Conservation (phyloP, 2,329 filamentous ascomycete species). For the Zalaria sp. region DNA sequence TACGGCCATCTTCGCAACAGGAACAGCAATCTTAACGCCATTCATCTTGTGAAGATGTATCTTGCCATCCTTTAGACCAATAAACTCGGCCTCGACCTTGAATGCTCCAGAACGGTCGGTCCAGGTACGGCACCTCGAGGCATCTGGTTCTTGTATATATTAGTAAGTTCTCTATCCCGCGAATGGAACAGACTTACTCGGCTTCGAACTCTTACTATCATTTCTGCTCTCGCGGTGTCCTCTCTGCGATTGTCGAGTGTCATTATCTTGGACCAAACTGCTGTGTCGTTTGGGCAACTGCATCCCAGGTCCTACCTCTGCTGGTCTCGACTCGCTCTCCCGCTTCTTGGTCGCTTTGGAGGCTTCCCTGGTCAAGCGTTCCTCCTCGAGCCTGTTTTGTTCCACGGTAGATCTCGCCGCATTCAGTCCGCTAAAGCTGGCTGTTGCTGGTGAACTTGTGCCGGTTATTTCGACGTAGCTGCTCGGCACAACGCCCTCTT, state of each 20-base stretch:
- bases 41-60: conserved; percentile 97
- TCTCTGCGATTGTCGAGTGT: conserved; percentile 59
- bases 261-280: conserved; percentile 56
- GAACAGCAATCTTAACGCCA: conserved; percentile 95
- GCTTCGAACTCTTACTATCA: conserved; percentile 50
- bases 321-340: conserved; percentile 36
- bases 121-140: conserved; percentile 75
- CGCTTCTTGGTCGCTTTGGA: conserved; percentile 45
- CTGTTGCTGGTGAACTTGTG: conserved; percentile 31
- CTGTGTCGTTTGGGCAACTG: conserved; percentile 64
- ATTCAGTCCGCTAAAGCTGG: conserved; percentile 40
- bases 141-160: conserved; percentile 55
- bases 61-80: conserved; percentile 87
- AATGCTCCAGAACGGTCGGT: conserved; percentile 92
- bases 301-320: conserved; percentile 66
- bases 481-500: conserved; percentile 90
- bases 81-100: conserved; percentile 92
- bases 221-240: conserved; percentile 40
- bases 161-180: neutral
- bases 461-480: conserved; percentile 89
- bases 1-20: conserved; percentile 86
- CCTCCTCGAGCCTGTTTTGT: conserved; percentile 66
- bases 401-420: conserved; percentile 56
- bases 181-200: conserved; percentile 45
- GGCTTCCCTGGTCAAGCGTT: conserved; percentile 69